Evolutionary conservation across 441 rosid genomes (phyloP).

Genomic region (Gossypium lobatum): DNA sequence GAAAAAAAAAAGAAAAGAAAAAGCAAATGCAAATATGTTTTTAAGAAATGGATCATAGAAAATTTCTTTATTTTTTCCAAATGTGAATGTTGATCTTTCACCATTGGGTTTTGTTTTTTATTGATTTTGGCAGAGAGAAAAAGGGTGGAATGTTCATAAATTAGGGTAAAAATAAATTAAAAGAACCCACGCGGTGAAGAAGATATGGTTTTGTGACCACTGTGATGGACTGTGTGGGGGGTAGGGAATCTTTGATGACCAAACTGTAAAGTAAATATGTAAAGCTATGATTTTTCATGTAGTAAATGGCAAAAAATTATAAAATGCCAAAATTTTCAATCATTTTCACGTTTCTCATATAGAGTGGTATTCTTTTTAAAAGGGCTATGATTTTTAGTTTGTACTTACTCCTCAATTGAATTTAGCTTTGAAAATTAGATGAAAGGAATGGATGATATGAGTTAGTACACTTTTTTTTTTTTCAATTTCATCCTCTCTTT

Average conservation of each 20-base stretch:
- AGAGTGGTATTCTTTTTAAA: background rate
- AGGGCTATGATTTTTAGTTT: background rate
- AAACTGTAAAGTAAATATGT: background rate
- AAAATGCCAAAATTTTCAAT: background rate
- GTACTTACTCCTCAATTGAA: slow-evolving; percentile 1
- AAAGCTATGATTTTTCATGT: slow-evolving; percentile 3
- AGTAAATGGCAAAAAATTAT: background rate
- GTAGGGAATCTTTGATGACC: background rate
- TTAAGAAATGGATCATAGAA: slow-evolving; percentile 9
- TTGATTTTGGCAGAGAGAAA: background rate
- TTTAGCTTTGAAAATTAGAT: background rate
- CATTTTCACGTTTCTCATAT: background rate
- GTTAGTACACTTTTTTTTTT: background rate
- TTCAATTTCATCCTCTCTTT: background rate
- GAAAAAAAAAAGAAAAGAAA: background rate
- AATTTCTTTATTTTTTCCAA: background rate
- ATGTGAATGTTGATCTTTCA: background rate
- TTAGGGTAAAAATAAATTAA: too few species aligned
- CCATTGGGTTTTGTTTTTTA: background rate
- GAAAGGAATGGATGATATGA: background rate
- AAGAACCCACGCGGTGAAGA: background rate
- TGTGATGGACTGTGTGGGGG: background rate
- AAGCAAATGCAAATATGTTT: slow-evolving; percentile 11
- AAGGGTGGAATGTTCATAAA: background rate
- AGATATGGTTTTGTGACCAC: background rate